Conservation (phyloP, 768 basidiomycete genomes). For the Boletus insuetus region DNA sequence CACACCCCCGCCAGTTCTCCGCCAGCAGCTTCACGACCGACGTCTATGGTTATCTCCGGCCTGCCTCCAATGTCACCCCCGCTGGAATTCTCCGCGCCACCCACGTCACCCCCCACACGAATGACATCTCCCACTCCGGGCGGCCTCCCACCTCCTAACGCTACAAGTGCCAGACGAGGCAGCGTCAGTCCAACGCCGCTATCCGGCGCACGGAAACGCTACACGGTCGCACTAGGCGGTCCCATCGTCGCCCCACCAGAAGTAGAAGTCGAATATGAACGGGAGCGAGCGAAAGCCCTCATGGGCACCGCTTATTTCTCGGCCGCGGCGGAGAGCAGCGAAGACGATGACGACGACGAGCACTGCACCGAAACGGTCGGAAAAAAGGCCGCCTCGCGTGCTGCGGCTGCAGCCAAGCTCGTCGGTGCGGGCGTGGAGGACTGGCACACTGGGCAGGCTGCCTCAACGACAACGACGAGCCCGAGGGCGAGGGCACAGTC, state of each 20-base stretch:
- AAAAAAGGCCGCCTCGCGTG: conserved; percentile 38
- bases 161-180: conserved; percentile 39
- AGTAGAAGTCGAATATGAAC: conserved; percentile 29
- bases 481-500: conserved; percentile 55
- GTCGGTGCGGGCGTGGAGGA: conserved; percentile 26
- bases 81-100: conserved; percentile 14
- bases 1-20: too few relatives aligned
- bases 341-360: conserved; percentile 37
- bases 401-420: conserved; percentile 35
- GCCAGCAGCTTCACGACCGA: too few relatives aligned
- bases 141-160: conserved; percentile 44
- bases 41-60: too few relatives aligned
- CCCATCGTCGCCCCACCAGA: conserved; percentile 50
- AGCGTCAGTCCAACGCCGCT: conserved; percentile 71
- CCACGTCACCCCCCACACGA: conserved; percentile 24
- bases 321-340: conserved; percentile 34
- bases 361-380: conserved; percentile 52
- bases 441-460: conserved; percentile 9
- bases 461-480: conserved; percentile 5
- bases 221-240: conserved; percentile 81
- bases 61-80: conserved; percentile 32
- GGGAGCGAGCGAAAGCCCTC: conserved; percentile 22
- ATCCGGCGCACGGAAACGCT: conserved; percentile 58
- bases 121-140: conserved; percentile 23
- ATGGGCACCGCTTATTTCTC: conserved; percentile 46